Conservation (phyloP, 177 flowering plant species). For the Tripterygium wilfordii region DNA sequence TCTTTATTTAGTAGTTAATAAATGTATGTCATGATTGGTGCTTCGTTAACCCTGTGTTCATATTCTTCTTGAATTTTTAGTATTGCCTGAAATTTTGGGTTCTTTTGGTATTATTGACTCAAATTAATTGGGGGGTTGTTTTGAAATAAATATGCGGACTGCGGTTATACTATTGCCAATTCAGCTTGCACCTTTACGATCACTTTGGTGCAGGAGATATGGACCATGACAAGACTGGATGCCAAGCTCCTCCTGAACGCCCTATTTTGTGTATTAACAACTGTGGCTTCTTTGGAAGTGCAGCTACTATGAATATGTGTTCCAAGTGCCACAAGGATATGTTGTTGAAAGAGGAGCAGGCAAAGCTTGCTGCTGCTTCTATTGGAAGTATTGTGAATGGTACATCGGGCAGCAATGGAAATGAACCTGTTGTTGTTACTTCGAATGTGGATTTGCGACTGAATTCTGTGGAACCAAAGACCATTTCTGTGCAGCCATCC, state of each 20-base stretch:
- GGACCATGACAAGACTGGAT: conserved; percentile 79
- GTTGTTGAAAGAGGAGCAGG: conserved; percentile 59
- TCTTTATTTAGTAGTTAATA: no score
- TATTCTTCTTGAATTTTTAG: no score
- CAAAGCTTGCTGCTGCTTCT: conserved; percentile 57
- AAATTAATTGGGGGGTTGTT: no score
- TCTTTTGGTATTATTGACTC: no score
- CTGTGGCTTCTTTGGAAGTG: conserved; percentile 84
- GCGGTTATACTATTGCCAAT: conserved; percentile 1
- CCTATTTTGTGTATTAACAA: conserved; percentile 69
- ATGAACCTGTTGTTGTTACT: conserved; percentile 18
- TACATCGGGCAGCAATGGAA: conserved; percentile 26
- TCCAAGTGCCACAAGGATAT: conserved; percentile 83
- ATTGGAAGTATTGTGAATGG: conserved; percentile 43
- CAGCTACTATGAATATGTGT: conserved; percentile 77
- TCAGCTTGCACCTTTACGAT: conserved; percentile 1
- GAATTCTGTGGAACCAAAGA: conserved; percentile 16
- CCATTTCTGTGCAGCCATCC: conserved; percentile 12
- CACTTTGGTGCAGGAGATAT: conserved; percentile 27
- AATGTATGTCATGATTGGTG: no score
- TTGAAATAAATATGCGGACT: no score
- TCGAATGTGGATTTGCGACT: conserved; percentile 17
- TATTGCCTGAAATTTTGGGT: no score
- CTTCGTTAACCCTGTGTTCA: no score
- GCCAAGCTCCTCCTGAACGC: conserved; percentile 65